Evolutionary conservation across 805 yeast species (phyloP).

Genomic region (Lipomyces anomalus): DNA sequence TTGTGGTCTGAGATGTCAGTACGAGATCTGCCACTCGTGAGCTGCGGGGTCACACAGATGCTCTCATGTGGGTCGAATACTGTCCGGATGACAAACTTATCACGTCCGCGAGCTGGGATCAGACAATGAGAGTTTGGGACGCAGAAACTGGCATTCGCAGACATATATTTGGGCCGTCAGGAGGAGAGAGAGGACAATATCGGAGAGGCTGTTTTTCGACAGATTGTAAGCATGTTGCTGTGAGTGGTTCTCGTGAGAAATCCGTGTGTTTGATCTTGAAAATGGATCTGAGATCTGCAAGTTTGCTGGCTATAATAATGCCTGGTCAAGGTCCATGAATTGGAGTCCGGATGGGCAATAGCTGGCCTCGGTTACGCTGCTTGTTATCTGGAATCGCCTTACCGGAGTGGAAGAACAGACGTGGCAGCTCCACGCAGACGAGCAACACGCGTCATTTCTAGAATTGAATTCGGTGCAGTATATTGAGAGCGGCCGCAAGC

Average conservation of each 20-base stretch:
- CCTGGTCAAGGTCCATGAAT: neutral
- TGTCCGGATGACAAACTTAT: neutral
- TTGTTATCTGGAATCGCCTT: neutral
- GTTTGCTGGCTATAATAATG: neutral
- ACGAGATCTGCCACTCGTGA: neutral
- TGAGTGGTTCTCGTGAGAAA: neutral
- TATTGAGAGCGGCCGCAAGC: too few species aligned
- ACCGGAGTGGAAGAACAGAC: neutral
- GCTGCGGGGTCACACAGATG: neutral
- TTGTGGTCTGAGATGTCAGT: neutral
- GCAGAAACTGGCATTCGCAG: neutral
- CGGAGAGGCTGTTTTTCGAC: neutral
- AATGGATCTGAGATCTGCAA: neutral
- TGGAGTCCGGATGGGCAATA: constrained; percentile 1
- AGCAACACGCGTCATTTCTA: too few species aligned
- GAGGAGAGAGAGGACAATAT: neutral
- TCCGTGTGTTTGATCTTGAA: neutral
- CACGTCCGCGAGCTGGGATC: neutral
- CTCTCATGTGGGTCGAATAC: neutral
- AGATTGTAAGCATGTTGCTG: neutral
- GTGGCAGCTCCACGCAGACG: too few species aligned
- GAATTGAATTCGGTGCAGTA: too few species aligned
- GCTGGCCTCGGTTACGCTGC: neutral
- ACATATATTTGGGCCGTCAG: neutral
- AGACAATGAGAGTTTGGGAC: neutral